Percentiles rank a stretch among this genome's conserved stretches.
These are phyloP conservation scores for Actinomucor elegans DNA, from an alignment of 371 early-diverging fungal species.

Conservation along the genomic window DNA sequence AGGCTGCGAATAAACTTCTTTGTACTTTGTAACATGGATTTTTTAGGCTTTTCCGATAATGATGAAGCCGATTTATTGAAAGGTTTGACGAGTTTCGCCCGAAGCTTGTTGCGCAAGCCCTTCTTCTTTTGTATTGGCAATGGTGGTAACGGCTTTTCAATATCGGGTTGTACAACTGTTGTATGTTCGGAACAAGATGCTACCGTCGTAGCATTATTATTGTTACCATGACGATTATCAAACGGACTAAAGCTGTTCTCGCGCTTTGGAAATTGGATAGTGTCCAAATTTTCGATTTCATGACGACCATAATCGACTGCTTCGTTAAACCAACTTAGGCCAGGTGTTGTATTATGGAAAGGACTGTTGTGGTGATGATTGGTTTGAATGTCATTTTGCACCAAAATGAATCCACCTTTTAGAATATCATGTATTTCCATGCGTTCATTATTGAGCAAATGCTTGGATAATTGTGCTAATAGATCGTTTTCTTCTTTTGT, in stretches of 20 bases:
- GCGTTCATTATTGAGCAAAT: constrained; percentile 11
- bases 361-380: constrained; percentile 4
- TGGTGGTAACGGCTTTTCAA: constrained; percentile 12
- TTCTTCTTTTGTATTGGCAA: constrained; percentile 9
- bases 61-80: constrained; percentile 8
- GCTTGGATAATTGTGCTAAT: constrained; percentile 19
- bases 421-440: constrained; percentile 23
- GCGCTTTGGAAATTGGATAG: constrained; percentile 6
- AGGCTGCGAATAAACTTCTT: constrained; percentile 14
- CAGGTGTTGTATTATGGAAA: constrained; percentile 10
- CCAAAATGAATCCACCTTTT: constrained; percentile 18
- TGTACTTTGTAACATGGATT: constrained; percentile 9
- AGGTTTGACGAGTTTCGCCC: constrained; percentile 9
- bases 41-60: constrained; percentile 7
- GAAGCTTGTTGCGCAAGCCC: constrained; percentile 16
- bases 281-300: constrained; percentile 14
- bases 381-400: constrained; percentile 22
- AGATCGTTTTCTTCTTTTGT: constrained; percentile 23
- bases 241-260: constrained; percentile 7
- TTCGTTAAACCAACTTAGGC: constrained; percentile 25
- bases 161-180: constrained; percentile 9
- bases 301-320: constrained; percentile 16
- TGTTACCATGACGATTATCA: constrained; percentile 5
- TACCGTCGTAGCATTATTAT: background rate
- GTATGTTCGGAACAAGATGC: constrained; percentile 2